A percentile compares a stretch with the other conserved stretches of the same genome.
Evolutionary conservation across 1,284 basidiomycete genomes (phyloP).

Genomic region (Phellinidium pouzarii): DNA sequence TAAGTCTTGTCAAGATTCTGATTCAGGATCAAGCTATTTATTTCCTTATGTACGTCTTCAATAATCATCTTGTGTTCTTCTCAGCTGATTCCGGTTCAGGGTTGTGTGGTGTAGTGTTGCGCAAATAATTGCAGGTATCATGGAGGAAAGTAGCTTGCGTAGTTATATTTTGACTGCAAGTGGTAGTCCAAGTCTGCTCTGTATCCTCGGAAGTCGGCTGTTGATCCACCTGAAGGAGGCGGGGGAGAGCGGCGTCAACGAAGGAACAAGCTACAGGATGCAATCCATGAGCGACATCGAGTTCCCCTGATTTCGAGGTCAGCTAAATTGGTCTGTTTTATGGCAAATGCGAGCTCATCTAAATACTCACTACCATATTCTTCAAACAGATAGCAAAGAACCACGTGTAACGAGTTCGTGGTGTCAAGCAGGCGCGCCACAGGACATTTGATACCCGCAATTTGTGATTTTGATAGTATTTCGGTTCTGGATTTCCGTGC

Average conservation of each 20-base stretch:
- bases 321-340: no score
- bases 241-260: not conserved
- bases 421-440: no score
- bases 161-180: not conserved
- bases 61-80: not conserved
- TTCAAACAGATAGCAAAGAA: no score
- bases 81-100: not conserved
- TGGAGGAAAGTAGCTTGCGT: not conserved
- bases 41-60: conserved; percentile 7
- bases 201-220: not conserved
- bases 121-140: not conserved
- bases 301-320: no score
- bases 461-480: no score
- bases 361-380: no score
- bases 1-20: not conserved
- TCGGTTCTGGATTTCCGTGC: no score
- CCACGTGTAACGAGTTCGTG: no score
- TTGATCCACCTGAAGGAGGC: not conserved
- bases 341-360: no score
- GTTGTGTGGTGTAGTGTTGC: not conserved
- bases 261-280: not conserved
- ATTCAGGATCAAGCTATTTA: conserved; percentile 3
- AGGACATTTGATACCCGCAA: no score
- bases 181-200: not conserved
- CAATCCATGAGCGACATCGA: no score